A percentile compares a stretch with the other conserved stretches of the same genome.
Conservation (phyloP, 2,329 filamentous ascomycete species). For the Cladosporium velox region DNA sequence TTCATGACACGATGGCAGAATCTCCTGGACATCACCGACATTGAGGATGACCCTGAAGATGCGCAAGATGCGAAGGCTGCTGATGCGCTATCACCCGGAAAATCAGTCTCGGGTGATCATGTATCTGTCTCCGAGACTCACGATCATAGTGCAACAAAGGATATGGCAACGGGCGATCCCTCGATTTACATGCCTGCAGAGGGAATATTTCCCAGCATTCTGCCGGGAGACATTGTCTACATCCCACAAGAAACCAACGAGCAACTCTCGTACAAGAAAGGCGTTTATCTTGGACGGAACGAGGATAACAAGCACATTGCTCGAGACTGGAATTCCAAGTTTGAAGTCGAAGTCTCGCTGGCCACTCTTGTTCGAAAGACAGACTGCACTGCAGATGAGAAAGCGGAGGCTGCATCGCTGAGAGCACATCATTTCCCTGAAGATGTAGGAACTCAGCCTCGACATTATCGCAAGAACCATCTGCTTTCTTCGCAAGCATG, state of each 20-base stretch:
- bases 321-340: not conserved
- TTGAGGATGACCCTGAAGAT: not conserved
- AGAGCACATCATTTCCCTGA: not conserved
- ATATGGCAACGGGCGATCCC: not conserved
- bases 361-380: not conserved
- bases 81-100: not conserved
- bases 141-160: not conserved
- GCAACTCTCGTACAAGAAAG: not conserved
- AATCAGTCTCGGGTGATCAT: not conserved
- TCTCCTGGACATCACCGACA: not conserved
- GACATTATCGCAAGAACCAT: not conserved
- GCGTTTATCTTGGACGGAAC: not conserved
- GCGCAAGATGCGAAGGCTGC: not conserved
- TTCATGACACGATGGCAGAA: slow-evolving; percentile 5
- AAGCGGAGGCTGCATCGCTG: not conserved
- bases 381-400: not conserved
- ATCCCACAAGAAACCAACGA: not conserved
- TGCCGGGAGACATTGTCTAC: slow-evolving; percentile 11
- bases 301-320: not conserved
- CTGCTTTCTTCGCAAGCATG: not conserved
- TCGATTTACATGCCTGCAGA: not conserved
- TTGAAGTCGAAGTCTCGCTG: not conserved
- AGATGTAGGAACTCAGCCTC: not conserved
- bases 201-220: not conserved
- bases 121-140: not conserved